Evolutionary conservation across 805 yeast species (phyloP).

Genomic region (Metschnikowia lunata): DNA sequence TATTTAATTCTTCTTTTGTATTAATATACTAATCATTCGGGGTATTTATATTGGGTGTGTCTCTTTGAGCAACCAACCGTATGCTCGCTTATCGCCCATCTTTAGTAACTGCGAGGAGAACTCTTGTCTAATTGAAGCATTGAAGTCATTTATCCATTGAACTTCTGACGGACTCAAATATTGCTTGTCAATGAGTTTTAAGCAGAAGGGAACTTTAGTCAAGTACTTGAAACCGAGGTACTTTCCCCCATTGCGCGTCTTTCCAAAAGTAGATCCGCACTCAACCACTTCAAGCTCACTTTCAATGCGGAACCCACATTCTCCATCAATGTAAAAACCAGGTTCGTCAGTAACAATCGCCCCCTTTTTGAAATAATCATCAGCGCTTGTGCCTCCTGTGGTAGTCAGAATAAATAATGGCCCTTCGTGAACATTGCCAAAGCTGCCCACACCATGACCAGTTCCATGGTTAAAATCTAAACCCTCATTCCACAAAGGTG

Average conservation of each 20-base stretch:
- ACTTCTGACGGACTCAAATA: slow-evolving; percentile 29
- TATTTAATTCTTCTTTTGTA: neutral
- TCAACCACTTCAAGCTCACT: slow-evolving; percentile 66
- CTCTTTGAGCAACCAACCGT: slow-evolving; percentile 69
- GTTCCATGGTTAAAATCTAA: slow-evolving; percentile 91
- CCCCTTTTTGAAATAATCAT: slow-evolving; percentile 47
- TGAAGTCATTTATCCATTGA: slow-evolving; percentile 39
- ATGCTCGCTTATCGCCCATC: slow-evolving; percentile 53
- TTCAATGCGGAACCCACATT: slow-evolving; percentile 86
- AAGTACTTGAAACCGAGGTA: slow-evolving; percentile 38
- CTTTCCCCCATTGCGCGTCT: slow-evolving; percentile 23
- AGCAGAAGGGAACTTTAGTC: slow-evolving; percentile 40
- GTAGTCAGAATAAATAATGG: slow-evolving; percentile 77
- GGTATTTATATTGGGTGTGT: slow-evolving; percentile 34
- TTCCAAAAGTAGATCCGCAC: slow-evolving; percentile 34
- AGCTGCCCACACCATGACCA: slow-evolving; percentile 96
- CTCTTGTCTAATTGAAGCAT: slow-evolving; percentile 29
- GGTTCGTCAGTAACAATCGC: slow-evolving; percentile 89
- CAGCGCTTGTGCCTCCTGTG: slow-evolving; percentile 47
- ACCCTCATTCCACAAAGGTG: slow-evolving; percentile 76
- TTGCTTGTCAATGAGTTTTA: slow-evolving; percentile 31
- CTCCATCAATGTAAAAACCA: slow-evolving; percentile 87
- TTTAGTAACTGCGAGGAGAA: slow-evolving; percentile 40
- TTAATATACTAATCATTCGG: neutral
- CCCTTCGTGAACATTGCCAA: slow-evolving; percentile 88